Evolutionary conservation across 2,329 filamentous ascomycete genomes (phyloP).

Genomic region (Cadophora sp.): DNA sequence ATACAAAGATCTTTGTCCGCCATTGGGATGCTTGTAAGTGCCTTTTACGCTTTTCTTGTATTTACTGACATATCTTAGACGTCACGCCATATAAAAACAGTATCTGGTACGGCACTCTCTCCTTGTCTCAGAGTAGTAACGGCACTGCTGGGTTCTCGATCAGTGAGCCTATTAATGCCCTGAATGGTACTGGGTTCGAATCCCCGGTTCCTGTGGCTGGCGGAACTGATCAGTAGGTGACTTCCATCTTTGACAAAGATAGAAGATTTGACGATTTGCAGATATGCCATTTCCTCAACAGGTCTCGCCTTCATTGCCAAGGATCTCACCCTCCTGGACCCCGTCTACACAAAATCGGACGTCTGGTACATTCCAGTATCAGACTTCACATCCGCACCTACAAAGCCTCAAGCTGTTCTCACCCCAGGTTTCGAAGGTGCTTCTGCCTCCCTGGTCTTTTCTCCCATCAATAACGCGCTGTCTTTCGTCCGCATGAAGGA

Average conservation of each 20-base stretch:
- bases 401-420: slow-evolving; percentile 25
- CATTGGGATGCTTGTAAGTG: slow-evolving; percentile 39
- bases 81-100: slow-evolving; percentile 35
- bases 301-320: slow-evolving; percentile 36
- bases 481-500: slow-evolving; percentile 80
- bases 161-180: slow-evolving; percentile 37
- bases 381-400: slow-evolving; percentile 33
- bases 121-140: slow-evolving; percentile 22
- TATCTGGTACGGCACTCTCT: slow-evolving; percentile 38
- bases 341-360: slow-evolving; percentile 37
- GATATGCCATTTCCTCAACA: slow-evolving; percentile 32
- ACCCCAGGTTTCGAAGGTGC: slow-evolving; percentile 37
- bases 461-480: slow-evolving; percentile 69
- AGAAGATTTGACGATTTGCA: slow-evolving; percentile 20
- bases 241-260: neutral
- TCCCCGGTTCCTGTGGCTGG: slow-evolving; percentile 36
- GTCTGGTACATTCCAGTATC: slow-evolving; percentile 37
- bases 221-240: slow-evolving; percentile 31
- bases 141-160: slow-evolving; percentile 30
- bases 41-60: neutral
- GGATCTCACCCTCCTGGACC: slow-evolving; percentile 33
- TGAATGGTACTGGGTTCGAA: slow-evolving; percentile 38
- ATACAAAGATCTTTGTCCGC: slow-evolving; percentile 36
- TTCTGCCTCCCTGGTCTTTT: slow-evolving; percentile 66
- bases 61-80: slow-evolving; percentile 24